These are phyloP conservation scores for Harringtonia aguacate DNA, from an alignment of 2,329 filamentous ascomycete species.

Conservation along the genomic window DNA sequence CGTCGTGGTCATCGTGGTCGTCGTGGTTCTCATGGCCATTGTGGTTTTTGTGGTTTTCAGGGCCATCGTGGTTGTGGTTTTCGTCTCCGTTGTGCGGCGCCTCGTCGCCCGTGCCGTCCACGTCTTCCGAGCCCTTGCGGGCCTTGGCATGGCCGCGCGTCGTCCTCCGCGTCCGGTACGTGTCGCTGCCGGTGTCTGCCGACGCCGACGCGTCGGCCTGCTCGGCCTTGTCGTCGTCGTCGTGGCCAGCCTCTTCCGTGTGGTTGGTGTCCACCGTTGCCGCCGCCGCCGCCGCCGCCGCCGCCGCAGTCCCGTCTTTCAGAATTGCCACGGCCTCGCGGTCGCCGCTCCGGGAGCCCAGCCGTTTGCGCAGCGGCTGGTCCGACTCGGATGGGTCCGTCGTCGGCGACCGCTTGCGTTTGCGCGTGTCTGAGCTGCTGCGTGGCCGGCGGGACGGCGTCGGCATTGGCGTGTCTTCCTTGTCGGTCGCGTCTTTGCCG, in stretches of 20 bases:
- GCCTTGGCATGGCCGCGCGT: conserved; percentile 28
- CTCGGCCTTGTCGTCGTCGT: conserved; percentile 28
- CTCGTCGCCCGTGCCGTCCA: conserved; percentile 12
- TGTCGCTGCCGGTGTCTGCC: conserved; percentile 23
- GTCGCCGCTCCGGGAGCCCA: conserved; percentile 32
- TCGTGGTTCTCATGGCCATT: conserved; percentile 34
- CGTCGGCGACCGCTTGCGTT: conserved; percentile 38
- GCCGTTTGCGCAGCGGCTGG: conserved; percentile 42
- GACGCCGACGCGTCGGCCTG: conserved; percentile 15
- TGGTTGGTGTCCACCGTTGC: conserved; percentile 27
- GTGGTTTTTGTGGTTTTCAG: not conserved
- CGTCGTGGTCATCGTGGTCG: not conserved
- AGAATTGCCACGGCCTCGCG: conserved; percentile 15
- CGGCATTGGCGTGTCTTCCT: conserved; percentile 11
- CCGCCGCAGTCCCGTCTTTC: not conserved
- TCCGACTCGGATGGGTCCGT: conserved; percentile 33
- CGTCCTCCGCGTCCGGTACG: conserved; percentile 26
- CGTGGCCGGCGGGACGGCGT: conserved; percentile 6
- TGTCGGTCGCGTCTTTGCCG: conserved; percentile 14
- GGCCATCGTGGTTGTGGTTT: conserved; percentile 1
- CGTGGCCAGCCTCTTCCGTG: conserved; percentile 24
- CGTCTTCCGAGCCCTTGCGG: conserved; percentile 11
- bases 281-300: not conserved
- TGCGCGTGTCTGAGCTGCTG: conserved; percentile 28
- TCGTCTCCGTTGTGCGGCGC: too few species aligned